Base-by-base conservation (phyloP, 305 asterid genomes). In the Rubia balearica region DNA sequence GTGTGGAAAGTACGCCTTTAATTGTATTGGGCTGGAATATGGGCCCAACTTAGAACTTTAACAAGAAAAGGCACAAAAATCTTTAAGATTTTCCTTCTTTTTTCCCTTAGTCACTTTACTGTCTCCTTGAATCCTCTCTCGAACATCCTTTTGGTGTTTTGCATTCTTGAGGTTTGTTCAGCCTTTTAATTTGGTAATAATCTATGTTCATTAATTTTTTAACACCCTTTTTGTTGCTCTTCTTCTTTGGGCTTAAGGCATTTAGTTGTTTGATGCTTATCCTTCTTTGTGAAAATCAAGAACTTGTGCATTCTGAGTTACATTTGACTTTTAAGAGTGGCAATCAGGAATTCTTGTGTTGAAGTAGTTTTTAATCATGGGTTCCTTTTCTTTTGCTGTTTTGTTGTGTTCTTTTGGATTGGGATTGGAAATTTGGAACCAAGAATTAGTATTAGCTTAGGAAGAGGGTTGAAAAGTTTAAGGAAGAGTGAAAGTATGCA, bases 151-250 rank as follows among this genome's bases (percentile, higher is more conserved):
- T 51, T 21, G 59, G 59, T 51, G 59, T 21, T 42, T 9, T 45
- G 14, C 36, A 41, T 65, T 42, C 27, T 48, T 41, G 36, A 41
- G 55, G 69, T 65, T 40, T 65, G 36, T 65, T 63, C 68, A 40
- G 21, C 3, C 1, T 17, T 16, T 63, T 0, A 16, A 51, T n/a
- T 51, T 51, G 59, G 6, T 51, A 0, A 51, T 51, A 33, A 33
- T 2, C 2, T 33, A 33, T 33, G 36, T 33, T 33, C 36, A 33
- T 33, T 33, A 33, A 33, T 48, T 13, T 12, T 1, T 48, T 3
- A n/a, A 55, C 16, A 14, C 22, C 36, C 9, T 16, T 40, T 17
- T 16, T 13, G 41, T 61, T 61, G 8, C n/a, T n/a, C n/a, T n/a
- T 24, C 27, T 30, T 61, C 16, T 30, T 9, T 30, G 1, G 30